These are phyloP conservation scores for Didymella exigua DNA, from an alignment of 2,329 filamentous ascomycete species.

Conservation along the genomic window DNA sequence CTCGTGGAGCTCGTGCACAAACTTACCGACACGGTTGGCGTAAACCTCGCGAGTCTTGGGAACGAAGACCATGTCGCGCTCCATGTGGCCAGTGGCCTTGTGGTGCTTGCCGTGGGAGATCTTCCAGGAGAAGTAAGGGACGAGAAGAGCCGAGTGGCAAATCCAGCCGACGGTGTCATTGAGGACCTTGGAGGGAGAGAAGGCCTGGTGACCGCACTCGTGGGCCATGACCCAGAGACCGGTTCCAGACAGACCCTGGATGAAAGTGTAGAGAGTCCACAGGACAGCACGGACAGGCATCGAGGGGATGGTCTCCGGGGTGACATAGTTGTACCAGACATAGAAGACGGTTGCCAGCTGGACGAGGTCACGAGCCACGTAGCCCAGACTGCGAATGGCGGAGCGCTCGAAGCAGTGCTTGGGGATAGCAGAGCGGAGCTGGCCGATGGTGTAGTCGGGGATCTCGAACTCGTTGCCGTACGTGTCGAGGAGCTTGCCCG, in stretches of 20 bases:
- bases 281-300: conserved; percentile 68
- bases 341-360: conserved; percentile 79
- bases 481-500: conserved; percentile 78
- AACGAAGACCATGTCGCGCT: conserved; percentile 99
- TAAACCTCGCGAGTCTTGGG: conserved; percentile 86
- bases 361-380: conserved; percentile 81
- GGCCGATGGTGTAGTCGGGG: conserved; percentile 96
- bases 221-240: conserved; percentile 96
- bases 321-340: conserved; percentile 87
- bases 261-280: conserved; percentile 72
- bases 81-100: conserved; percentile 97
- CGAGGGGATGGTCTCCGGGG: conserved; percentile 79
- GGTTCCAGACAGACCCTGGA: conserved; percentile 92
- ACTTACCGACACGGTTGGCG: conserved; percentile 73
- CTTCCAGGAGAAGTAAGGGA: conserved; percentile 99
- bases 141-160: conserved; percentile 83
- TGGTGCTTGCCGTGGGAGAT: conserved; percentile 99
- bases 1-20: conserved; percentile 83
- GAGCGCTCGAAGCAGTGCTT: conserved; percentile 96
- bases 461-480: conserved; percentile 94
- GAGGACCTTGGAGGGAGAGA: conserved; percentile 87
- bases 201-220: conserved; percentile 96
- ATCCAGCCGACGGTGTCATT: conserved; percentile 95
- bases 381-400: conserved; percentile 72
- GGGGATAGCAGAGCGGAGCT: conserved; percentile 95